Base-by-base conservation (phyloP, 495 filamentous ascomycete genomes). In the Trichocladium uniseriatum region DNA sequence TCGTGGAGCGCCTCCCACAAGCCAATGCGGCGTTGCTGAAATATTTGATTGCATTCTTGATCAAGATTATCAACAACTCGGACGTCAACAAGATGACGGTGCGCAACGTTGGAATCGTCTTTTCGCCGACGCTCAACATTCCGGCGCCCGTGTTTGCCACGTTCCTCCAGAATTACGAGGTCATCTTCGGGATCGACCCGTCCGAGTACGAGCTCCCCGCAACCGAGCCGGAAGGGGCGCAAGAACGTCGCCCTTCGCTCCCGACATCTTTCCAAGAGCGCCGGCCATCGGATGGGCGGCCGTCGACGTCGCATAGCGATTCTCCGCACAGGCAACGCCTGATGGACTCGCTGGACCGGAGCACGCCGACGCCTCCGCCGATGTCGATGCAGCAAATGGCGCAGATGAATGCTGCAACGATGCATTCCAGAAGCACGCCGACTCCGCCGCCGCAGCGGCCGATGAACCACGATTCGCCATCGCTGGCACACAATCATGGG, bases 81-180 rank as follows among this genome's bases (percentile, higher is more conserved):
- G 84, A 89, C 53, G 73, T 84, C 56, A 98, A 98, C 70, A 97
- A 96, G 72, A 98, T 98, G 92, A 95, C 84, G 5, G 87, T 96
- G 45, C 80, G 92, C 34, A 98, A 98, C 65, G 89, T 98, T 43
- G 89, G 92, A 55, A 98, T 98, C 53, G 90, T 97, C 47, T 98
- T 97, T 67, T 92, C 94, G n/a, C 92, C 92, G 2, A 97, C 94
- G 0, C 77, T 97, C 28, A 97, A 97, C 66, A 96, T 98, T 35
- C 90, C 94, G 0, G 88, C 89, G 1, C 90, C 94, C 14, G 84
- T 98, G 6, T 94, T 98, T 58, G 89, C 89, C 2, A 75, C 89
- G 68, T 92, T 98, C 66, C 76, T 98, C 29, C 89, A 91, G 43
- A 89, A 97, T 55, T 95, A 86, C 59, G 76, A 86, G 55, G 74